Evolutionary conservation across 1,284 basidiomycete species (phyloP).

Genomic region (Kwoniella shivajii): DNA sequence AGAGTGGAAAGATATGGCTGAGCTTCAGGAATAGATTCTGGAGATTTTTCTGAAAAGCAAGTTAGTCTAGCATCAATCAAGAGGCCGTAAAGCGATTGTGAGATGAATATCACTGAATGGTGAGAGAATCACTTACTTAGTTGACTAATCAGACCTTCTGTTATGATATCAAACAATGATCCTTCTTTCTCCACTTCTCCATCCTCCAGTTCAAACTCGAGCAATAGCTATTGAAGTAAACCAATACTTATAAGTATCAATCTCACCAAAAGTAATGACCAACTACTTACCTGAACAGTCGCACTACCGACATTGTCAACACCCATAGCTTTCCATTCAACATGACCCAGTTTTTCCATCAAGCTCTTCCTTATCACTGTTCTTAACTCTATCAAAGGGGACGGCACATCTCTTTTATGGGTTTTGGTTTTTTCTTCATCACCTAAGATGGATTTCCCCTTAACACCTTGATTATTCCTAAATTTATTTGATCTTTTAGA

Average conservation of each 20-base stretch:
- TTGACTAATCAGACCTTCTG: conserved; percentile 74
- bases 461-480: conserved; percentile 49
- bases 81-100: too few species aligned
- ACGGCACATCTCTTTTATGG: conserved; percentile 56
- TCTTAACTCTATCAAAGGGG: conserved; percentile 61
- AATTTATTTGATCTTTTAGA: conserved; percentile 52
- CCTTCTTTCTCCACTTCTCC: conserved; percentile 63
- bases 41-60: neutral
- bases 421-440: conserved; percentile 24
- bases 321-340: conserved; percentile 79
- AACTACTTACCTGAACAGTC: conserved; percentile 72
- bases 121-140: conserved; percentile 59
- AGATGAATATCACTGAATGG: neutral
- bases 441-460: conserved; percentile 52
- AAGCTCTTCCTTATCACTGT: conserved; percentile 62
- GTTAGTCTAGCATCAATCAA: neutral
- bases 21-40: conserved; percentile 17
- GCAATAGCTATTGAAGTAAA: conserved; percentile 71
- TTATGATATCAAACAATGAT: conserved; percentile 78
- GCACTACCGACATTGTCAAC: conserved; percentile 80
- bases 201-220: conserved; percentile 74
- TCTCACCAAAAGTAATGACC: too few species aligned
- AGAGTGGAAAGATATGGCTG: conserved; percentile 64
- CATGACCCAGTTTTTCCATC: conserved; percentile 62
- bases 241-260: neutral